Evolutionary conservation across 176 grass and related monocot species (phyloP).

Genomic region (Carex pumila): DNA sequence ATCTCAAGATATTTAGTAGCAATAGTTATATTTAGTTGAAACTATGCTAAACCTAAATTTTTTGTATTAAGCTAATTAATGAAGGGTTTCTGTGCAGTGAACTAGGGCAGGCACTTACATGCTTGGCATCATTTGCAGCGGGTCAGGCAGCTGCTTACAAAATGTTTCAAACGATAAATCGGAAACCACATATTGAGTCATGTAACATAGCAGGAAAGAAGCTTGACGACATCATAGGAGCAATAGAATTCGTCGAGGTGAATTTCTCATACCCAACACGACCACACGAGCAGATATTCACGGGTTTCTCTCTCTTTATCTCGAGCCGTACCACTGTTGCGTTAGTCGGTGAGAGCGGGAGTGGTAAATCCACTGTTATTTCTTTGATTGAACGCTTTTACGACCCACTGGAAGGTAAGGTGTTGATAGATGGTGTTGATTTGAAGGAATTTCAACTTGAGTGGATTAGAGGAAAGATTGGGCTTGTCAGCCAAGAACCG

Average conservation of each 20-base stretch:
- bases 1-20: no score
- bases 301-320: conserved; percentile 55
- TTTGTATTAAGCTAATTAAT: neutral
- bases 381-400: conserved; percentile 80
- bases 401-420: conserved; percentile 58
- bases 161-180: conserved; percentile 81
- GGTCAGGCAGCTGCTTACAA: conserved; percentile 80
- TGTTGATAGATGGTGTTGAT: conserved; percentile 66
- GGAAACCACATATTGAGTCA: conserved; percentile 67
- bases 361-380: conserved; percentile 77
- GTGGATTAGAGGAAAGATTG: conserved; percentile 84
- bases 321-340: conserved; percentile 52
- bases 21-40: no score
- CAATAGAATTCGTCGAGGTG: conserved; percentile 61
- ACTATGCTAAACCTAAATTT: no score
- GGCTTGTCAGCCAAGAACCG: conserved; percentile 76
- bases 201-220: conserved; percentile 44
- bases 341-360: conserved; percentile 78
- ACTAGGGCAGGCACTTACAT: conserved; percentile 18
- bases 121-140: conserved; percentile 60
- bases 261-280: conserved; percentile 68
- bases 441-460: conserved; percentile 57
- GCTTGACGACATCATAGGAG: conserved; percentile 65
- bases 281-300: conserved; percentile 67
- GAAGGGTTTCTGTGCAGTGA: neutral